Percentiles rank a stretch among this genome's conserved stretches.
Evolutionary conservation across 176 grass and related monocot species (phyloP).

Genomic region (Oryza brachyantha): DNA sequence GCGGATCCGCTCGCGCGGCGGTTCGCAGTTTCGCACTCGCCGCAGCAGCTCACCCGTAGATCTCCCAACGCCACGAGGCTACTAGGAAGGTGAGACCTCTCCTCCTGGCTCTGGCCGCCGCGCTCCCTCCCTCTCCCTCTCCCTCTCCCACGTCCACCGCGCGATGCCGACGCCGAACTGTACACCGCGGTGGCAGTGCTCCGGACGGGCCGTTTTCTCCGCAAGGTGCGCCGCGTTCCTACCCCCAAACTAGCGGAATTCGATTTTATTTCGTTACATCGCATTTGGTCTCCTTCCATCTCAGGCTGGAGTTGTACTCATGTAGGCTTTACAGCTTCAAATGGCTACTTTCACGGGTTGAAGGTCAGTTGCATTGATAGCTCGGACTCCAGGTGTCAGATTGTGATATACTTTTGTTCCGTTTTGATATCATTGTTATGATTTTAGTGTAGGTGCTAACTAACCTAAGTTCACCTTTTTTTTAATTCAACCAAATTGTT

Average conservation of each 20-base stretch:
- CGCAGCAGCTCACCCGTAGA: neutral
- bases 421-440: slow-evolving; percentile 26
- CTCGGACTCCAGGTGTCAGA: neutral
- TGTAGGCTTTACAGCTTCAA: neutral
- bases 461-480: neutral
- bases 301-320: neutral
- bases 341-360: neutral
- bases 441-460: neutral
- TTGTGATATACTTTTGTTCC: neutral
- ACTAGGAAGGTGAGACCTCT: neutral
- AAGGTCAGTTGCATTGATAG: neutral
- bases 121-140: neutral
- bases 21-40: neutral
- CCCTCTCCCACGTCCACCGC: neutral
- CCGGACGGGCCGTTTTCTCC: neutral
- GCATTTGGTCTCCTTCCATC: neutral
- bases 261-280: neutral
- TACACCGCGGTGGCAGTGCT: neutral
- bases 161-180: neutral
- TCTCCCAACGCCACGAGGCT: neutral
- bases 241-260: neutral
- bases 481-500: neutral
- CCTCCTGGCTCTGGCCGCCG: neutral
- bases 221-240: neutral
- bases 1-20: neutral